Evolutionary conservation across 139 green algal species (phyloP).

Genomic region (Limnomonas spitsbergensis): DNA sequence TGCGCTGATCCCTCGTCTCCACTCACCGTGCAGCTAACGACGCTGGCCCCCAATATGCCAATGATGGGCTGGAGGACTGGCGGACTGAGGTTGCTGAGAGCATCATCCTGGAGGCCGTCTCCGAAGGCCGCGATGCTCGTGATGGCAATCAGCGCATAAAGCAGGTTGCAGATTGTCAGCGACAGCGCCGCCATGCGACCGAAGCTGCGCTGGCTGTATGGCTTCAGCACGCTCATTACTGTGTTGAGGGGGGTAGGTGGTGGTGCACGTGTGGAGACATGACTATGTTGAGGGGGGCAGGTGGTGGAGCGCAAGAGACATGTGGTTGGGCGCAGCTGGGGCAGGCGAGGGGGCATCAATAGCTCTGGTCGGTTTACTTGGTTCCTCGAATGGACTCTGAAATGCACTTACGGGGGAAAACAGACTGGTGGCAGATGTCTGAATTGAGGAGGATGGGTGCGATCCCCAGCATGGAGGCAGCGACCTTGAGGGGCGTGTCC

Average conservation of each 20-base stretch:
- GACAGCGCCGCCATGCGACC: background rate
- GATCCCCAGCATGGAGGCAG: background rate
- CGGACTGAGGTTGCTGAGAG: constrained; percentile 17
- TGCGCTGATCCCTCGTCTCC: no score
- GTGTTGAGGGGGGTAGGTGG: background rate
- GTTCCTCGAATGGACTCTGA: no score
- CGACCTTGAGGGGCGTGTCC: background rate
- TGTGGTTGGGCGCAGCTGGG: no score
- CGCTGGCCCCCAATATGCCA: background rate
- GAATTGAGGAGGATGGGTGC: constrained; percentile 14
- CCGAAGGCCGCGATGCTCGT: constrained; percentile 14
- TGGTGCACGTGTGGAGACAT: background rate
- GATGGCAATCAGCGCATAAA: constrained; percentile 9
- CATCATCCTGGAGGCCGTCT: background rate
- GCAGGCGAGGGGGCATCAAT: no score
- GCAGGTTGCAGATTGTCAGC: constrained; percentile 10
- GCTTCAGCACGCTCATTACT: constrained; percentile 8
- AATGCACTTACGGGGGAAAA: constrained; percentile 10
- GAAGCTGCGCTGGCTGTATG: constrained; percentile 18
- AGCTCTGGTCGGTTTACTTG: no score
- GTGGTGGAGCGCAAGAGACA: no score
- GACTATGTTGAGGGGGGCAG: no score
- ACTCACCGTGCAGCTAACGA: background rate
- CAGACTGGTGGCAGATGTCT: constrained; percentile 24
- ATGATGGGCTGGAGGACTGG: background rate